phyloP scores from a whole-genome alignment of 176 grass and related monocot species.

The Canna indica region DNA sequence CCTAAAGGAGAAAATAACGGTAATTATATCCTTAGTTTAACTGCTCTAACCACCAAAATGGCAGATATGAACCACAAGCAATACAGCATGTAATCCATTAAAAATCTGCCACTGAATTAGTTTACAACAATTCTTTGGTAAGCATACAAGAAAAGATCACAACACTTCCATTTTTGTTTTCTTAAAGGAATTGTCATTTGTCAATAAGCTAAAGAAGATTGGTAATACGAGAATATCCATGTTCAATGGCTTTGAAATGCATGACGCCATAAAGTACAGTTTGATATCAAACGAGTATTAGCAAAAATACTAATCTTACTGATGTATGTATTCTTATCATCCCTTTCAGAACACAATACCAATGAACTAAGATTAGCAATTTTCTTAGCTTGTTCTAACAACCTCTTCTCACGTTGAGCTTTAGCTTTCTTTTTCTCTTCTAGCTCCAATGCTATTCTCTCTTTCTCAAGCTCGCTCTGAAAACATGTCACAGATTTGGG shows the following conservation, averaged over 20 bases:
- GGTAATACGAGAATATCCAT: neutral
- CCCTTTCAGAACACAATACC: conserved; percentile 77
- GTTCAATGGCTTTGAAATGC: neutral
- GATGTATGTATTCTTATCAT: conserved; percentile 38
- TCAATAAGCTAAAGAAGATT: no score
- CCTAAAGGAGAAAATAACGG: neutral
- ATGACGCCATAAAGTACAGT: neutral
- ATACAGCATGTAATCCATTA: no score
- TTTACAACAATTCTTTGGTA: no score
- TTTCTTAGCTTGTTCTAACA: conserved; percentile 80
- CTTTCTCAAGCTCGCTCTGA: conserved; percentile 93
- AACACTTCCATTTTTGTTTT: no score
- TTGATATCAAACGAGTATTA: conserved; percentile 8
- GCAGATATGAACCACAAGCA: no score
- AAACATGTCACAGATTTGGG: conserved; percentile 12
- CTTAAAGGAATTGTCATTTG: no score
- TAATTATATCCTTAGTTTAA: neutral
- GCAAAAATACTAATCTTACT: conserved; percentile 44
- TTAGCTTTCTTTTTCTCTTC: conserved; percentile 92
- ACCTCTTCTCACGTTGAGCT: conserved; percentile 69
- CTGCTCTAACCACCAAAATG: neutral
- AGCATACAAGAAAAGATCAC: no score
- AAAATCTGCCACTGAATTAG: no score
- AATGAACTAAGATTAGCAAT: conserved; percentile 90
- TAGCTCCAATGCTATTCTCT: conserved; percentile 83